Conservation (phyloP, 2,329 filamentous ascomycete genomes). For the Fusarium oxysporum region DNA sequence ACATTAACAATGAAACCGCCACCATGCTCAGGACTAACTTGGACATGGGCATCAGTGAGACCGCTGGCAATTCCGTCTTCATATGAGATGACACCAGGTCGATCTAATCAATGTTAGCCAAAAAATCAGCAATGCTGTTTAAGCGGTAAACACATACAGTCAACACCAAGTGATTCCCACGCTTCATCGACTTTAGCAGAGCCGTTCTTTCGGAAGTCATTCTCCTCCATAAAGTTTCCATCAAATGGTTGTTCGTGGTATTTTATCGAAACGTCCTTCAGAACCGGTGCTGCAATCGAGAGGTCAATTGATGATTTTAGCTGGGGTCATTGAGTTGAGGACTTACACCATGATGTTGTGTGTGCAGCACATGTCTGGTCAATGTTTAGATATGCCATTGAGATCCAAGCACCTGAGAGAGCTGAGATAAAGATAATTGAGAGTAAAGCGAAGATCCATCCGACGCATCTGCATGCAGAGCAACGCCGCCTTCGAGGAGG, state of each 20-base stretch:
- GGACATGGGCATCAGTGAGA: slow-evolving; percentile 65
- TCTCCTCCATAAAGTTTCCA: slow-evolving; percentile 66
- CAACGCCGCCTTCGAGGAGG: slow-evolving; percentile 21
- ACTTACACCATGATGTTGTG: slow-evolving; percentile 55
- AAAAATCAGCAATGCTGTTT: rapidly evolving
- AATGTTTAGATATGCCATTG: slow-evolving; percentile 35
- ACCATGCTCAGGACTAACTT: slow-evolving; percentile 65
- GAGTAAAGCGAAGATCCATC: slow-evolving; percentile 9
- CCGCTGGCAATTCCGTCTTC: slow-evolving; percentile 63
- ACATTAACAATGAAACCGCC: slow-evolving; percentile 70
- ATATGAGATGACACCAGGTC: slow-evolving; percentile 60
- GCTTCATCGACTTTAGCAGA: slow-evolving; percentile 67
- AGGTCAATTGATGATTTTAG: not conserved
- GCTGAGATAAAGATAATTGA: slow-evolving; percentile 31
- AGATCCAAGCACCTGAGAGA: slow-evolving; percentile 36
- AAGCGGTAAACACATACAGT: slow-evolving; percentile 54
- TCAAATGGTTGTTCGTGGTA: slow-evolving; percentile 60
- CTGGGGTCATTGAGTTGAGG: not conserved
- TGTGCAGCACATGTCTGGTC: slow-evolving; percentile 44
- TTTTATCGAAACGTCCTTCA: slow-evolving; percentile 49
- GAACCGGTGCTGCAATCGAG: slow-evolving; percentile 46
- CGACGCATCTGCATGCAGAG: slow-evolving; percentile 32
- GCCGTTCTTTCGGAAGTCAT: slow-evolving; percentile 62
- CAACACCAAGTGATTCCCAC: slow-evolving; percentile 59
- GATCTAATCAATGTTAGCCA: slow-evolving; percentile 49